phyloP scores from a whole-genome alignment of 1,284 basidiomycete species.

The Ustilago tritici region DNA sequence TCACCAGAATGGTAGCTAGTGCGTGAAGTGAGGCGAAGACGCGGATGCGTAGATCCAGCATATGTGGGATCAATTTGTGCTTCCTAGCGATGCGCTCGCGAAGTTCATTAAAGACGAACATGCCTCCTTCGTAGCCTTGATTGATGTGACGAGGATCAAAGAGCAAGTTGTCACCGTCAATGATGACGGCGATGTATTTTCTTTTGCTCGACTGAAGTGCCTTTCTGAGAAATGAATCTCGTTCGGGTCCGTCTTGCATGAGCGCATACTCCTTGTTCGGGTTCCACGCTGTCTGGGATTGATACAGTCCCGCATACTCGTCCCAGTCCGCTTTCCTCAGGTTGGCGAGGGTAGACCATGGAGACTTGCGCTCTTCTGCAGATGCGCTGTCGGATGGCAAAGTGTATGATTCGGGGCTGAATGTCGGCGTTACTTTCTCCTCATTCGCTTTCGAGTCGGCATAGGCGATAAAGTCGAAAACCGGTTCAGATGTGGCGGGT shows the following conservation, averaged over 20 bases:
- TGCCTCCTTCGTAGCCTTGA: constrained; percentile 35
- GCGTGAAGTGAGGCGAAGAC: constrained; percentile 16
- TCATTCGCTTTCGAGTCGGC: constrained; percentile 5
- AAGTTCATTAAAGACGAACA: constrained; percentile 27
- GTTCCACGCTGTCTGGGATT: constrained; percentile 36
- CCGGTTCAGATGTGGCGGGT: not conserved
- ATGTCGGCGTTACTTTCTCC: not conserved
- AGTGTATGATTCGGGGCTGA: not conserved
- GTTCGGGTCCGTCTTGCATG: constrained; percentile 26
- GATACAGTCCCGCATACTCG: constrained; percentile 19
- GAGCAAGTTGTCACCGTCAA: constrained; percentile 45
- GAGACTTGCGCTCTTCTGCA: not conserved
- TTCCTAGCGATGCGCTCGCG: constrained; percentile 34
- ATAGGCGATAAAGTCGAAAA: not conserved
- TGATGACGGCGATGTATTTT: constrained; percentile 33
- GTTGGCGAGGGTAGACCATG: constrained; percentile 30
- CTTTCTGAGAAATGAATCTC: not conserved
- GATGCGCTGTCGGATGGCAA: not conserved
- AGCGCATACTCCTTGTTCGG: constrained; percentile 34
- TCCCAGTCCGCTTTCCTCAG: constrained; percentile 20
- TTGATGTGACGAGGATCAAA: constrained; percentile 34
- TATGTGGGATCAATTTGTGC: constrained; percentile 21
- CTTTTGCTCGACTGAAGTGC: constrained; percentile 10
- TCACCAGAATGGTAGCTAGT: constrained; percentile 12
- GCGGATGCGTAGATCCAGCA: constrained; percentile 34